Evolutionary conservation across 495 filamentous ascomycete genomes (phyloP).

Genomic region (Rhypophila decipiens): DNA sequence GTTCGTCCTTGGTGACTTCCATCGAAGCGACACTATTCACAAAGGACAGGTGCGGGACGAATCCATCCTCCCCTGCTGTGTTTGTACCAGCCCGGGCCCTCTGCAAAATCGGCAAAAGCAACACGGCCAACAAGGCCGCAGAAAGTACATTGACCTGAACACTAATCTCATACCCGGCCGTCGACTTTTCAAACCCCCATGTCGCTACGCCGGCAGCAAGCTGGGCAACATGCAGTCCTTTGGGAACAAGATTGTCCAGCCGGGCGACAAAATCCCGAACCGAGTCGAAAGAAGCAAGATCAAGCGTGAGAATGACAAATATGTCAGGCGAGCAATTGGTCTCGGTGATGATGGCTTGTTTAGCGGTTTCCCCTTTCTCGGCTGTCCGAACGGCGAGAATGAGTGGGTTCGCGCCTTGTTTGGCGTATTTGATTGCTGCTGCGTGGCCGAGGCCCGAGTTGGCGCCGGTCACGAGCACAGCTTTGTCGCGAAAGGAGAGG

Average conservation of each 20-base stretch:
- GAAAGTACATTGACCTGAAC: constrained; percentile 57
- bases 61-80: background rate
- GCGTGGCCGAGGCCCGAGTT: constrained; percentile 46
- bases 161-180: constrained; percentile 48
- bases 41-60: constrained; percentile 12
- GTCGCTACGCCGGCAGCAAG: constrained; percentile 35
- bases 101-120: constrained; percentile 45
- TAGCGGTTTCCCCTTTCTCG: constrained; percentile 4
- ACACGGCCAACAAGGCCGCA: constrained; percentile 47
- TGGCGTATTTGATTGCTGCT: constrained; percentile 31
- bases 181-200: constrained; percentile 6
- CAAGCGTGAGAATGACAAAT: constrained; percentile 5
- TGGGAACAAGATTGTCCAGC: constrained; percentile 6
- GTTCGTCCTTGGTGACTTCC: background rate
- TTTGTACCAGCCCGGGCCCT: background rate
- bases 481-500: constrained; percentile 20
- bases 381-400: constrained; percentile 11
- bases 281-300: constrained; percentile 14
- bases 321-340: constrained; percentile 1
- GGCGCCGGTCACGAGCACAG: constrained; percentile 47
- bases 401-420: constrained; percentile 2
- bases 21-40: constrained; percentile 14
- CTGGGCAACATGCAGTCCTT: constrained; percentile 30
- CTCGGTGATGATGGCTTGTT: background rate
- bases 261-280: constrained; percentile 16